Percentiles rank a stretch among this genome's conserved stretches.
phyloP scores from a whole-genome alignment of 768 basidiomycete genomes.

The Floccularia luteovirens region DNA sequence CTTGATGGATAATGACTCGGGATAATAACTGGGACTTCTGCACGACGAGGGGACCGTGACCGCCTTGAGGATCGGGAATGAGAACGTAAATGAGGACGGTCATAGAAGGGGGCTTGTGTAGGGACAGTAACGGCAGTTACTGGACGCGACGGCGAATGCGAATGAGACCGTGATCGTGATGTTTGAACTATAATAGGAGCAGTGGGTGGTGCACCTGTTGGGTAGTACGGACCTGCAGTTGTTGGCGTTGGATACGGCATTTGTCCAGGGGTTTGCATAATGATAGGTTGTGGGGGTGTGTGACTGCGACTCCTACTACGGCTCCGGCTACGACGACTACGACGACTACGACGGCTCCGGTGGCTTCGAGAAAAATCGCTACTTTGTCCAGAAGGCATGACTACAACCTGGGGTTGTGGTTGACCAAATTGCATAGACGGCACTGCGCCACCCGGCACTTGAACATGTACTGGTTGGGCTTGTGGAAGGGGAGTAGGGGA shows the following conservation, averaged over 20 bases:
- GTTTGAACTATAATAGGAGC: constrained; percentile 1
- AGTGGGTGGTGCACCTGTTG: not conserved
- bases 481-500: too few species aligned
- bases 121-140: constrained; percentile 1
- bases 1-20: not conserved
- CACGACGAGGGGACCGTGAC: constrained; percentile 11
- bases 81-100: constrained; percentile 7
- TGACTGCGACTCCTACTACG: constrained; percentile 7
- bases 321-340: constrained; percentile 2
- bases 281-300: constrained; percentile 7
- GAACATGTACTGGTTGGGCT: too few species aligned
- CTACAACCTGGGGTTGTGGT: constrained; percentile 7
- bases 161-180: constrained; percentile 8
- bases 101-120: not conserved
- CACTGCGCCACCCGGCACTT: constrained; percentile 5
- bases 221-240: not conserved
- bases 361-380: constrained; percentile 3
- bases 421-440: constrained; percentile 9
- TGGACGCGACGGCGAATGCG: constrained; percentile 6
- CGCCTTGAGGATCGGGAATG: constrained; percentile 7
- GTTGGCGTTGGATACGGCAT: not conserved
- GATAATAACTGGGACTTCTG: constrained; percentile 1
- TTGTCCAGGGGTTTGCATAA: constrained; percentile 3
- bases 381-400: constrained; percentile 5
- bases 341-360: constrained; percentile 3